Evolutionary conservation across 768 basidiomycete genomes (phyloP).

Genomic region (Termitomyces sp.): DNA sequence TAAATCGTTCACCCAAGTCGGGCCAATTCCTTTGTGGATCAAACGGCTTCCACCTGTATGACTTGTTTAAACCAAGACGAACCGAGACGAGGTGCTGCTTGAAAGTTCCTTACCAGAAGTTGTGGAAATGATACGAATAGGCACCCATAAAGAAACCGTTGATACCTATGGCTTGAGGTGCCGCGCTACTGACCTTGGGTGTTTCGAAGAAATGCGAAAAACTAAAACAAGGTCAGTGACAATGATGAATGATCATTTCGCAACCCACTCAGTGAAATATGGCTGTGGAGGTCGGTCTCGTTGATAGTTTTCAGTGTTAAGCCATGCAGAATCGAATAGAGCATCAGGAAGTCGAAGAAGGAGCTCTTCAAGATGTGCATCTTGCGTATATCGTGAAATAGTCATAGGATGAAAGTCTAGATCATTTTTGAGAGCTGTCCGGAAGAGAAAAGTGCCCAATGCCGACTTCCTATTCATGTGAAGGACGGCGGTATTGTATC

Average conservation of each 20-base stretch:
- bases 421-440: slow-evolving; percentile 88
- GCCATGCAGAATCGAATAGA: slow-evolving; percentile 94
- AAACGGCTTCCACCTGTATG: slow-evolving; percentile 88
- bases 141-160: slow-evolving; percentile 96
- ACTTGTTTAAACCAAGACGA: background rate
- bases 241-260: background rate
- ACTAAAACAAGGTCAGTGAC: slow-evolving; percentile 30
- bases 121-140: slow-evolving; percentile 95
- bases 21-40: slow-evolving; percentile 94
- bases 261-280: slow-evolving; percentile 75
- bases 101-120: slow-evolving; percentile 61
- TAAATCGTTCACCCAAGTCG: slow-evolving; percentile 80
- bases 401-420: slow-evolving; percentile 98
- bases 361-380: slow-evolving; percentile 79
- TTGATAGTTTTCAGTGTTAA: slow-evolving; percentile 90
- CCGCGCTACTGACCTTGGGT: slow-evolving; percentile 64
- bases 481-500: slow-evolving; percentile 95
- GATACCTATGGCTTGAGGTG: slow-evolving; percentile 84
- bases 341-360: slow-evolving; percentile 91
- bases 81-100: background rate
- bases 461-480: slow-evolving; percentile 92
- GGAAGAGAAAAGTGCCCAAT: slow-evolving; percentile 88
- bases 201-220: slow-evolving; percentile 90
- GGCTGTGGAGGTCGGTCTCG: slow-evolving; percentile 91
- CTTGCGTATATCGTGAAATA: slow-evolving; percentile 83